Conservation (phyloP, 1,284 basidiomycete genomes). For the Heterobasidion irregulare region DNA sequence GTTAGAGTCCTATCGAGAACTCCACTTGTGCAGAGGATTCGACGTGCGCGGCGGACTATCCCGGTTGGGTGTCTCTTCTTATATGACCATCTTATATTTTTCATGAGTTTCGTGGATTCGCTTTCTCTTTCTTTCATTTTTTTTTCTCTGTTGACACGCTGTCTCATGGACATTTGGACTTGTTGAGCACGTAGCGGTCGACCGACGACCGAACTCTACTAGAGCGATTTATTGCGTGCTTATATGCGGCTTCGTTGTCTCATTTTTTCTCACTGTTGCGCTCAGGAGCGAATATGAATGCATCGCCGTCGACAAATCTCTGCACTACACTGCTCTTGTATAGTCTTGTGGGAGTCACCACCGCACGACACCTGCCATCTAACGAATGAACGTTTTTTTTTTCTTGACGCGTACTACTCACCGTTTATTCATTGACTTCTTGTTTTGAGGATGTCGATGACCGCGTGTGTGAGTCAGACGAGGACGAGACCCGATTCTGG, state of each 20-base stretch:
- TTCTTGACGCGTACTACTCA: no score
- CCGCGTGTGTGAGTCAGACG: no score
- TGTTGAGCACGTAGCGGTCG: not conserved
- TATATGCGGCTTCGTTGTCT: not conserved
- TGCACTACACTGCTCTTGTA: not conserved
- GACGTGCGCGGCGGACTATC: not conserved
- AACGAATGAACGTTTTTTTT: no score
- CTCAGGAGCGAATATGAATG: not conserved
- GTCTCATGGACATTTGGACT: not conserved
- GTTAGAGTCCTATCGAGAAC: not conserved
- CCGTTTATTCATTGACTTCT: no score
- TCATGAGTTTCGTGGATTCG: not conserved
- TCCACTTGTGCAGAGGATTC: not conserved
- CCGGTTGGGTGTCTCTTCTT: not conserved
- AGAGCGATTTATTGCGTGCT: not conserved
- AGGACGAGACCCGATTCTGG: no score
- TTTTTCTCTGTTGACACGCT: not conserved
- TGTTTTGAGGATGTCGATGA: no score
- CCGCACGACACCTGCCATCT: no score
- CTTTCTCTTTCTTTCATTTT: not conserved
- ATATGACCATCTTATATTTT: not conserved
- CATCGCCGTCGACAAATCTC: not conserved
- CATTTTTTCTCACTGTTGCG: not conserved
- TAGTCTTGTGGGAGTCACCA: no score
- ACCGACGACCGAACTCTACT: not conserved